These are phyloP conservation scores for Calycina herbarum DNA, from an alignment of 2,329 filamentous ascomycete species.

Conservation along the genomic window DNA sequence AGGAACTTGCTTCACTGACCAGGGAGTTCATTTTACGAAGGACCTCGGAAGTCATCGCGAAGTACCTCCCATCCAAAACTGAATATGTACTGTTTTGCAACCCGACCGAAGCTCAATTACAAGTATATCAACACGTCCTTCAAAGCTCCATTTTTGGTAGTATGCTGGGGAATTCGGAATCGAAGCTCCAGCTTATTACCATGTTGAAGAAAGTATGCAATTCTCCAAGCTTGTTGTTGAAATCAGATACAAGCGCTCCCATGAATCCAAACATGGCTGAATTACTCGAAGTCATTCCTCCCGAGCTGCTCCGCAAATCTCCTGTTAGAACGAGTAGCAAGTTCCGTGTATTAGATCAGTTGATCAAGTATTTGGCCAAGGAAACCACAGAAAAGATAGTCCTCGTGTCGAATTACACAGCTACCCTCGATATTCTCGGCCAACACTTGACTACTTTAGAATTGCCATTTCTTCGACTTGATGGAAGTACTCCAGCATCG, in stretches of 20 bases:
- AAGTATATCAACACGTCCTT: constrained; percentile 75
- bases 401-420: constrained; percentile 75
- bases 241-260: constrained; percentile 42
- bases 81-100: constrained; percentile 96
- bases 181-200: constrained; percentile 67
- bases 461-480: constrained; percentile 65
- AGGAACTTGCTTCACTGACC: constrained; percentile 88
- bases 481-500: constrained; percentile 62
- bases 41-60: constrained; percentile 88
- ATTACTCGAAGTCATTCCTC: constrained; percentile 54
- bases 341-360: constrained; percentile 63
- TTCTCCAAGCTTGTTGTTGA: constrained; percentile 62
- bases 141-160: constrained; percentile 62
- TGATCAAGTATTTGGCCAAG: constrained; percentile 60
- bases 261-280: constrained; percentile 40
- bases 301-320: constrained; percentile 51
- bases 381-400: constrained; percentile 70
- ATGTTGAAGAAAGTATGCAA: constrained; percentile 75
- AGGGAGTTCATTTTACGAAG: constrained; percentile 85
- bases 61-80: constrained; percentile 85
- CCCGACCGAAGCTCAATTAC: constrained; percentile 84
- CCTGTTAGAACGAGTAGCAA: constrained; percentile 63
- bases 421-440: constrained; percentile 67
- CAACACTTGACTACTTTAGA: constrained; percentile 59
- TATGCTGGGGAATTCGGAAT: constrained; percentile 61